Evolutionary conservation across 192 early-diverging fungal species (phyloP), one percentile per base, ranked within the genome.

Genomic region (Mortierella alpina): DNA sequence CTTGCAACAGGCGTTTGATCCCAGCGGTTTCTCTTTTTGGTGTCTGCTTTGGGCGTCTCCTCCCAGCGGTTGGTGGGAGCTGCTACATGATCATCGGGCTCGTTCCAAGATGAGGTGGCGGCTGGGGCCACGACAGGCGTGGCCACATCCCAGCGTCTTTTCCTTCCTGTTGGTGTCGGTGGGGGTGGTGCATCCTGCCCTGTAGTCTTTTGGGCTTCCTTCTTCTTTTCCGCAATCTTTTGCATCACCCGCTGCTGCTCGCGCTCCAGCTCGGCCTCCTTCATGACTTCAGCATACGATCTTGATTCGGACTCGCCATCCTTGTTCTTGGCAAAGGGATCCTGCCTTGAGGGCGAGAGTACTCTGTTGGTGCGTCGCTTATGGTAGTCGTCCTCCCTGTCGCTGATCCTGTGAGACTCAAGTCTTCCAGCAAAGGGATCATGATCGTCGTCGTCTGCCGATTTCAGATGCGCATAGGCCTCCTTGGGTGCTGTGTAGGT

Each of bases 371-470:
- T 87, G 23, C 96, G 83, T n/a, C 95, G 90, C 64, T 88, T 89
- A 49, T 94, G 92, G 72, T 98, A 97, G 47, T 96, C 95, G 77
- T 88, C 90, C 70, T 98, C 94, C 53, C 95, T 81, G 44, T 97
- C 96, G 7, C 91, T 90, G 63, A 97, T 96, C 10, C 88, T 84
- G 10, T 90, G 82, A 17, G 90, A 91, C 22, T 83, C 82, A 4
- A 69, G 74, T 39, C 83, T 83, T 45, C 80, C 89, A 65, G 87
- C 91, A 86, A 94, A 89, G 11, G 91, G 89, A 68, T 94, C 92
- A 8, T 84, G 77, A 46, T 83, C 78, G 10, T 90, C 88, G 1
- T 83, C 86, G 2, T 81, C 88, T 4, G 77, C 87, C 1, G 73
- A 85, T 10, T 86, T 86, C 51, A 93, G 78, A 71, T 96, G 94